Conservation (phyloP, 352 stramenopile species). For the Globisporangium heterothallicum region DNA sequence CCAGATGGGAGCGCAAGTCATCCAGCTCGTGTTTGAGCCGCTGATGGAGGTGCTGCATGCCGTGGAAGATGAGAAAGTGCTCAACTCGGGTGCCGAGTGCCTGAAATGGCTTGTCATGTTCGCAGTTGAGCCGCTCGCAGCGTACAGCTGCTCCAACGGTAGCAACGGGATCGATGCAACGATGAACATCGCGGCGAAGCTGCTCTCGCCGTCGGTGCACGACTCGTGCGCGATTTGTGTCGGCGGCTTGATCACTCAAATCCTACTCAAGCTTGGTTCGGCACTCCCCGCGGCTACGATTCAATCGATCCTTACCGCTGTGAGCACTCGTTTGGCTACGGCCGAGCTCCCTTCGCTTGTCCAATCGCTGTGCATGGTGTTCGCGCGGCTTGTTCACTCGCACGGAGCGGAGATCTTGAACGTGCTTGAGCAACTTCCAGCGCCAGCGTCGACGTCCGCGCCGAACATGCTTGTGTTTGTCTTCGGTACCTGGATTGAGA, state of each 20-base stretch:
- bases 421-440: conserved; percentile 61
- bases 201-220: conserved; percentile 58
- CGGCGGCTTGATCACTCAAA: conserved; percentile 75
- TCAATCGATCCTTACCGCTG: conserved; percentile 70
- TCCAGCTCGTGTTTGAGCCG: conserved; percentile 71
- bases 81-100: conserved; percentile 70
- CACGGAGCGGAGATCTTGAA: conserved; percentile 64
- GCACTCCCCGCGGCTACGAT: conserved; percentile 56
- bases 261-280: conserved; percentile 62
- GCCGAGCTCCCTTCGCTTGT: conserved; percentile 70
- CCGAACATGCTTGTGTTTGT: conserved; percentile 76
- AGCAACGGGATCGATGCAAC: conserved; percentile 59
- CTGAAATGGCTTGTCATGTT: conserved; percentile 86
- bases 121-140: conserved; percentile 50
- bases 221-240: conserved; percentile 70
- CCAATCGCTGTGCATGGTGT: conserved; percentile 80
- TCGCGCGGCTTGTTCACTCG: conserved; percentile 71
- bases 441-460: conserved; percentile 17
- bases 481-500: conserved; percentile 77
- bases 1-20: conserved; percentile 53
- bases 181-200: conserved; percentile 60
- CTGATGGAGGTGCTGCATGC: conserved; percentile 49
- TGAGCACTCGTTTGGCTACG: conserved; percentile 54
- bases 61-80: conserved; percentile 72
- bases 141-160: conserved; percentile 37